These are phyloP conservation scores for Starmerella lactis-condensi DNA, from an alignment of 805 yeast species.

Conservation along the genomic window DNA sequence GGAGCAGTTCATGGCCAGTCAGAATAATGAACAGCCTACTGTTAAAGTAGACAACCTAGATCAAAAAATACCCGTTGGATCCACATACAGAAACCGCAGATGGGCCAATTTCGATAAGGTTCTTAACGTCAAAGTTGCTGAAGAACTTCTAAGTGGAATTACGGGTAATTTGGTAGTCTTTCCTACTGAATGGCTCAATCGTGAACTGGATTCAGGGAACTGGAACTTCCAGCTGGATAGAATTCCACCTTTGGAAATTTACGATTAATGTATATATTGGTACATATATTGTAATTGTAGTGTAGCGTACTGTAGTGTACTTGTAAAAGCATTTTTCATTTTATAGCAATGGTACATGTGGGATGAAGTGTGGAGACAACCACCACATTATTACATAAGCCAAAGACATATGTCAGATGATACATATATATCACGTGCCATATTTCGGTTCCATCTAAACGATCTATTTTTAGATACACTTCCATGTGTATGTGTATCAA, in stretches of 20 bases:
- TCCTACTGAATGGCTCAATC: constrained; percentile 77
- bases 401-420: too few relatives aligned
- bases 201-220: constrained; percentile 69
- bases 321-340: too few relatives aligned
- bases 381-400: too few relatives aligned
- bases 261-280: too few relatives aligned
- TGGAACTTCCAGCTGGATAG: constrained; percentile 93
- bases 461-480: too few relatives aligned
- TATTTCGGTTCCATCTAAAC: too few relatives aligned
- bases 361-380: too few relatives aligned
- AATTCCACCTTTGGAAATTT: constrained; percentile 87
- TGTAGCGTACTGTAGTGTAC: too few relatives aligned
- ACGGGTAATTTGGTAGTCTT: constrained; percentile 82
- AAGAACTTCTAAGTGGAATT: constrained; percentile 45
- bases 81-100: constrained; percentile 9
- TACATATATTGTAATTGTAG: too few relatives aligned
- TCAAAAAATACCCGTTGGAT: background rate
- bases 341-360: too few relatives aligned
- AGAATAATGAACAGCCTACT: background rate
- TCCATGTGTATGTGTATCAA: too few relatives aligned
- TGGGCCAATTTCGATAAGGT: constrained; percentile 28
- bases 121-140: constrained; percentile 60
- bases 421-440: too few relatives aligned
- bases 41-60: background rate
- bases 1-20: constrained; percentile 10